phyloP scores from a whole-genome alignment of 75 land plant genomes.

The Pinus tabuliformis region DNA sequence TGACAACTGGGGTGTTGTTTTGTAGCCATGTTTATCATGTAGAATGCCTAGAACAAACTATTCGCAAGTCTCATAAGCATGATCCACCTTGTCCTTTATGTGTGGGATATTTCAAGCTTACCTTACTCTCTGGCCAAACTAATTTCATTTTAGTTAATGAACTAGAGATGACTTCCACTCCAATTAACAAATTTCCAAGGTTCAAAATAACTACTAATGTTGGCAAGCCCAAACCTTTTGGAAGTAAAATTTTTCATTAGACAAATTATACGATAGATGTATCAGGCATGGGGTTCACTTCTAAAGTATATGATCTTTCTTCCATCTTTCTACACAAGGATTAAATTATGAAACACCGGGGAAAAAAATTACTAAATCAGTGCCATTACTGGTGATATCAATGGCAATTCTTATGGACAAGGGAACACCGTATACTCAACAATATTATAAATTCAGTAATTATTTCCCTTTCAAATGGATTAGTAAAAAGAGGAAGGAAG shows the following conservation, averaged over 20 bases:
- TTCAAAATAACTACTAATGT: constrained; percentile 29
- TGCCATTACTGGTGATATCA: constrained; percentile 84
- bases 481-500: too few relatives aligned
- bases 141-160: constrained; percentile 14
- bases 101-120: constrained; percentile 13
- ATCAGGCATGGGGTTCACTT: background rate
- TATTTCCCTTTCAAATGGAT: too few relatives aligned
- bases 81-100: constrained; percentile 89
- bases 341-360: constrained; percentile 32
- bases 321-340: constrained; percentile 10
- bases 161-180: constrained; percentile 13
- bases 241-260: constrained; percentile 34
- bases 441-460: too few relatives aligned
- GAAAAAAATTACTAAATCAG: constrained; percentile 91
- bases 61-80: constrained; percentile 51
- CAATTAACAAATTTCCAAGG: constrained; percentile 27
- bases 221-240: constrained; percentile 16
- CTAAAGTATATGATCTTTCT: too few relatives aligned
- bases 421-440: too few relatives aligned
- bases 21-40: constrained; percentile 71
- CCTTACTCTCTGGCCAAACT: background rate
- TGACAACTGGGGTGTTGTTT: constrained; percentile 46
- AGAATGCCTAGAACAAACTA: constrained; percentile 73
- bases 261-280: constrained; percentile 52
- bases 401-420: constrained; percentile 75